Evolutionary conservation across 257 asterid genomes (phyloP).

Genomic region (Coffea eugenioides): DNA sequence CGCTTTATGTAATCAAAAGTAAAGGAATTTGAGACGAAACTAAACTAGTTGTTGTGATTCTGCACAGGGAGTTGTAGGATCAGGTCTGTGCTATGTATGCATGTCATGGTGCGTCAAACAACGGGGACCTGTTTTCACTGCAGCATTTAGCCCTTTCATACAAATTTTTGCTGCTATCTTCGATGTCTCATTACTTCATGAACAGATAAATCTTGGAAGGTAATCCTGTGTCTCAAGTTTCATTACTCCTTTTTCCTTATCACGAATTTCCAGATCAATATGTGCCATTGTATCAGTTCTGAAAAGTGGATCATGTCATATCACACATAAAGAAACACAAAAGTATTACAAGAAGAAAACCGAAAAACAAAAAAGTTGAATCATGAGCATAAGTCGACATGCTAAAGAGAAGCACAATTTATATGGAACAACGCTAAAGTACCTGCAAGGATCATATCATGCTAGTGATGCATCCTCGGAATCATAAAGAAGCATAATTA

Average conservation of each 20-base stretch:
- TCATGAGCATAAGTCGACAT: neutral
- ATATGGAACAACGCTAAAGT: neutral
- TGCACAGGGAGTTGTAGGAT: conserved; percentile 63
- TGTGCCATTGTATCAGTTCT: neutral
- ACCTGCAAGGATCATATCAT: neutral
- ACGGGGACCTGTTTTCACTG: conserved; percentile 75
- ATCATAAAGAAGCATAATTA: neutral
- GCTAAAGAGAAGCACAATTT: neutral
- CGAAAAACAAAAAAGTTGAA: no score
- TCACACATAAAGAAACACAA: neutral
- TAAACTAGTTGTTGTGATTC: neutral
- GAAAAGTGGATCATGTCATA: neutral
- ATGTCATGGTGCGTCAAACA: conserved; percentile 75
- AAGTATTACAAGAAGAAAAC: no score
- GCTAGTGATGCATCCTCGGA: neutral
- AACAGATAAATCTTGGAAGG: conserved; percentile 72
- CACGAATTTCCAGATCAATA: neutral
- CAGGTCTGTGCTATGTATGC: conserved; percentile 60
- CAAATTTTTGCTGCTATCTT: conserved; percentile 67
- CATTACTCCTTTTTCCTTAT: neutral
- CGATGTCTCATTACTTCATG: conserved; percentile 57
- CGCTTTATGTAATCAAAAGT: neutral
- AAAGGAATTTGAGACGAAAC: neutral
- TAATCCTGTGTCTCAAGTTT: conserved; percentile 8
- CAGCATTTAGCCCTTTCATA: conserved; percentile 73